Evolutionary conservation across 2,329 filamentous ascomycete species (phyloP).

Genomic region (Colletotrichum chlorophyti): DNA sequence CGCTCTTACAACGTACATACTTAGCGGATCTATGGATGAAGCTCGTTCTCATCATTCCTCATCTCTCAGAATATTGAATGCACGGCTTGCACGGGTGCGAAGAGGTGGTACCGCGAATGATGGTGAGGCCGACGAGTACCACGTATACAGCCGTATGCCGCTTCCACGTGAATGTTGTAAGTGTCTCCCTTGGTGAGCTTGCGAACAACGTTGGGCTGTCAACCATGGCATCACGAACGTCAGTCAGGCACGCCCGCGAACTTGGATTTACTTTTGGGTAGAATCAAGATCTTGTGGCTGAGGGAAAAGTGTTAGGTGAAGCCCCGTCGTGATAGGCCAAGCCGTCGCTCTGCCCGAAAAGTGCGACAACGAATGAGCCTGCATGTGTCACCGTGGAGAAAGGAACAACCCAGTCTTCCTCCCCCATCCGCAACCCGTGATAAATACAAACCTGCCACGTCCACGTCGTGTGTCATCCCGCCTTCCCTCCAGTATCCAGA

Average conservation of each 20-base stretch:
- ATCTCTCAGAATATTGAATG: too few relatives aligned
- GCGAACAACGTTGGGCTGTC: too few relatives aligned
- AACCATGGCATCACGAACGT: background rate
- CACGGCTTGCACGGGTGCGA: too few relatives aligned
- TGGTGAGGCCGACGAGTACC: too few relatives aligned
- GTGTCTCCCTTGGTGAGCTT: too few relatives aligned
- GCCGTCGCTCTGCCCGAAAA: constrained; percentile 7
- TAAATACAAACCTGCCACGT: constrained; percentile 27
- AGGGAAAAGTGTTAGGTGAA: constrained; percentile 8
- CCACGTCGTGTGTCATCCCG: constrained; percentile 28
- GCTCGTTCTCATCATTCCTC: too few relatives aligned
- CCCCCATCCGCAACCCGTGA: constrained; percentile 4
- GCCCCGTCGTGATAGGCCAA: constrained; percentile 18
- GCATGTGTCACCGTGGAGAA: constrained; percentile 4
- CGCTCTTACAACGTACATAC: too few relatives aligned
- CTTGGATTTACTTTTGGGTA: background rate
- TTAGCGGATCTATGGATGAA: too few relatives aligned
- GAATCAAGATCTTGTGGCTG: constrained; percentile 10
- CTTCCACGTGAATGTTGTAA: too few relatives aligned
- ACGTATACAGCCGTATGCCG: too few relatives aligned
- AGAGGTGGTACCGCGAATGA: too few relatives aligned
- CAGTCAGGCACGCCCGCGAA: background rate
- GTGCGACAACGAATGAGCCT: constrained; percentile 17
- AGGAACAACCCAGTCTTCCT: constrained; percentile 21
- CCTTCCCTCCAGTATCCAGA: too few relatives aligned